Evolutionary conservation across 768 basidiomycete genomes (phyloP), one percentile per base, ranked within the genome.

Genomic region (Macrolepiota fuliginosa): DNA sequence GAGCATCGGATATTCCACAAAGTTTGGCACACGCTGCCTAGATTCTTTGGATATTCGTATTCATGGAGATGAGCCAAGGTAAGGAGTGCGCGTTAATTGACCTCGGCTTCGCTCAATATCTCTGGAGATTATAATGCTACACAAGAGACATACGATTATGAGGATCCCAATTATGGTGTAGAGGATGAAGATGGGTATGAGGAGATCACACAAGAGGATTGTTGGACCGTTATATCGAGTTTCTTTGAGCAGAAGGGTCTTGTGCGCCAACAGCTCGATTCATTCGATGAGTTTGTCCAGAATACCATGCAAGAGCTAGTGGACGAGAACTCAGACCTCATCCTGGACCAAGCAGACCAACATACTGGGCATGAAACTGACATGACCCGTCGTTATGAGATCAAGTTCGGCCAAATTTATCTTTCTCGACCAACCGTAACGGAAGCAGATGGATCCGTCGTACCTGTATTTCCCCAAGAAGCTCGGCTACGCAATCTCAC

Each of bases 261-360:
- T 63, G 97, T 98, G 56, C 87, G 94, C 52, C 97, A 99, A 72
- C 97, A 99, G 73, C 86, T 98, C 57, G 95, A 96, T 77, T 96
- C 93, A 11, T 99, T 96, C 75, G 95, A 99, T 72, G 96, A 98
- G 77, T 99, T 98, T 70, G 93, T 99, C 36, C 94, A 98, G 72
- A 98, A 98, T 68, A 98, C 95, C 13, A 97, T 99, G 95, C 96
- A 98, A 76, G 97, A 98, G 73, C 83, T 99, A 25, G 96, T 99
- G 22, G 97, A 98, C 72, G 97, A 99, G 77, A 93, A 93, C 65
- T 78, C 89, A n/a, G 93, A 94, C 68, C 86, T 99, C 70, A 95
- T 96, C 65, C 80, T 99, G 52, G 96, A 98, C 77, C 97, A 98
- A 76, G 91, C 91, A 55, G 90, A 93, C 73, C 97, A 99, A 75